Evolutionary conservation across 352 stramenopile species (phyloP).

Genomic region (Phytophthora foliorum): DNA sequence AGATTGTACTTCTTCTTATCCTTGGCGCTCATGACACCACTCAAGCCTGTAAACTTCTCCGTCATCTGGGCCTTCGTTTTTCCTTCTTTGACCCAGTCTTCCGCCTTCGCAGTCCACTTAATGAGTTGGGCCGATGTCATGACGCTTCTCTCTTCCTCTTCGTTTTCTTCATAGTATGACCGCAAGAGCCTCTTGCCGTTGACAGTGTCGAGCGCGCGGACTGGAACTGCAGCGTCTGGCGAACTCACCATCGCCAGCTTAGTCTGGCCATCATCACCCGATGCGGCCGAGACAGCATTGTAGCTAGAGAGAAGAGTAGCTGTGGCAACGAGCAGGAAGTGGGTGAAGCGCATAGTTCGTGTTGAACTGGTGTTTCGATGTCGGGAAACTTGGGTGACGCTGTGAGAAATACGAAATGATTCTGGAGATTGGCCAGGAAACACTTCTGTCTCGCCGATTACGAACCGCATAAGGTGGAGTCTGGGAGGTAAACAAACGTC

Average conservation of each 20-base stretch:
- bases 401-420: neutral
- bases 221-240: neutral
- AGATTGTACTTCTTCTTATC: neutral
- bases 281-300: neutral
- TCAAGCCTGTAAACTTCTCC: neutral
- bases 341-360: constrained; percentile 3
- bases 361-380: neutral
- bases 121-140: neutral
- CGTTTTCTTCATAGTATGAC: neutral
- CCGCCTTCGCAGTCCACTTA: neutral
- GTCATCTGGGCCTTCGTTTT: neutral
- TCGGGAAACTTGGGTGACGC: neutral
- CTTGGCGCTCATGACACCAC: neutral
- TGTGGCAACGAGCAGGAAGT: neutral
- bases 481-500: no score
- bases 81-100: neutral
- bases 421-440: neutral
- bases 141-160: constrained; percentile 1
- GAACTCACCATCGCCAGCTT: neutral
- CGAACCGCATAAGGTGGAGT: no score
- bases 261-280: neutral
- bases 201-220: neutral
- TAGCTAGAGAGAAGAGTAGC: neutral
- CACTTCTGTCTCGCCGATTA: neutral
- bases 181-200: neutral